Conservation (phyloP, 164 flowering plant genomes). For the Macadamia tetraphylla region DNA sequence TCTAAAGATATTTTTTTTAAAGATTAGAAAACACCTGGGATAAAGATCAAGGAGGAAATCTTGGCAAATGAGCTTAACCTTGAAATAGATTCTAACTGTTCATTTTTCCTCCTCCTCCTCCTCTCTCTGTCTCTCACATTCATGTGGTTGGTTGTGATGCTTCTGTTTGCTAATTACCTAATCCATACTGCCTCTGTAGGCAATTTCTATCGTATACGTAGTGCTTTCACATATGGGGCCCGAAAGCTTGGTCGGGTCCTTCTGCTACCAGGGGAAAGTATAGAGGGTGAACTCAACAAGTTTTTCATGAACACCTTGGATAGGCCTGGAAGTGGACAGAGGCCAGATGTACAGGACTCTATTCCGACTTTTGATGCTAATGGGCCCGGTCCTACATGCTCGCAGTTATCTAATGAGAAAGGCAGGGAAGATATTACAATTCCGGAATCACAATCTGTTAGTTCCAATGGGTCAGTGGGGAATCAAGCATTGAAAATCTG, state of each 20-base stretch:
- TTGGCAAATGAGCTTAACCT: too few relatives aligned
- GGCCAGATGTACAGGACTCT: conserved; percentile 24
- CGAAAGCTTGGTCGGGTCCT: conserved; percentile 64
- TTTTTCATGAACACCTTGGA: conserved; percentile 49
- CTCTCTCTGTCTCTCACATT: background rate
- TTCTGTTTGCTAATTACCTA: background rate
- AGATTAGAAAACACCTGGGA: too few relatives aligned
- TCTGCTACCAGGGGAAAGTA: conserved; percentile 27
- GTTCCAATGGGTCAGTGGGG: conserved; percentile 7
- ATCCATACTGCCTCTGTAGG: conserved; percentile 29
- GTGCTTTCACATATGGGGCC: conserved; percentile 76
- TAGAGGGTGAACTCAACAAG: conserved; percentile 38
- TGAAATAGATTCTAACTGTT: too few relatives aligned
- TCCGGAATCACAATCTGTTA: background rate
- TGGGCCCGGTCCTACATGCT: conserved; percentile 13
- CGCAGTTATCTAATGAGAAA: conserved; percentile 12
- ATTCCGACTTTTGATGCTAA: conserved; percentile 15
- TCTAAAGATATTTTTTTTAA: too few relatives aligned
- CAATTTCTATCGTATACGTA: conserved; percentile 59
- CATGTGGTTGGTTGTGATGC: background rate
- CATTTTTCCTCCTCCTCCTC: background rate
- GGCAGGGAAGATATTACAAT: background rate
- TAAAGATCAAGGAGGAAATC: too few relatives aligned
- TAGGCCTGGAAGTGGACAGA: conserved; percentile 32
- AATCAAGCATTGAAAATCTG: conserved; percentile 5